Base-by-base conservation (phyloP, 768 basidiomycete genomes). In the Suillus subalutaceus region DNA sequence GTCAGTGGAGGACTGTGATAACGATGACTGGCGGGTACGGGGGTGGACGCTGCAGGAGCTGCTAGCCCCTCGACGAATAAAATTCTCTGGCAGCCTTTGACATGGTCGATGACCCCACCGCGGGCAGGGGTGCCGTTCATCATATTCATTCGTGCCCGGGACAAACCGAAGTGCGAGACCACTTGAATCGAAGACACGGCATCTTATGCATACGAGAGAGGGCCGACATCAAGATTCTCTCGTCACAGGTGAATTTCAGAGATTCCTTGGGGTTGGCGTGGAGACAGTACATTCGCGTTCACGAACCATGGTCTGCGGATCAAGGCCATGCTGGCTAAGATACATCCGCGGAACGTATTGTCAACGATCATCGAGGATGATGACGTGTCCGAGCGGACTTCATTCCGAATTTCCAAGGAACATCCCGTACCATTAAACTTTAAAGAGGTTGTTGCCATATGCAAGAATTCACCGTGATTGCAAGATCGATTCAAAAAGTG, bases 241-340 rank as follows among this genome's bases (percentile, higher is more conserved):
- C n/a, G n/a, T 23, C 43, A 44, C 32, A 32, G 1, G 32, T 15
- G 26, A 46, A 46, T 46, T 46, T 46, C 8, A 46, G n/a, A 10
- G 20, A 4, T 46, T 46, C n/a, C 48, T 50, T 50, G 12, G 5
- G 13, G 13, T 26, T 50, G 23, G 23, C 48, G 5, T 15, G 50
- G 65, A 10, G 65, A 65, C 65, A 65, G 53, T 37, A 38, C 61
- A 50, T 44, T 55, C 16, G 50, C 50, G 38, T 20, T 65, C 58
- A 62, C 65, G 23, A 62, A 62, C 23, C 50, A 62, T 30, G 59
- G 65, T 62, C 48, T 65, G 9, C 59, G 59, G 16, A 65, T 65
- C 26, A 65, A 65, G 23, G 37, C 61, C 23, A 26, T 50, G 23
- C 13, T 50, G 48, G 48, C 13, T 12, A 50, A 50, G n/a, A 23